These are phyloP conservation scores for Jacaranda mimosifolia DNA, from an alignment of 257 asterid genomes.

Conservation along the genomic window DNA sequence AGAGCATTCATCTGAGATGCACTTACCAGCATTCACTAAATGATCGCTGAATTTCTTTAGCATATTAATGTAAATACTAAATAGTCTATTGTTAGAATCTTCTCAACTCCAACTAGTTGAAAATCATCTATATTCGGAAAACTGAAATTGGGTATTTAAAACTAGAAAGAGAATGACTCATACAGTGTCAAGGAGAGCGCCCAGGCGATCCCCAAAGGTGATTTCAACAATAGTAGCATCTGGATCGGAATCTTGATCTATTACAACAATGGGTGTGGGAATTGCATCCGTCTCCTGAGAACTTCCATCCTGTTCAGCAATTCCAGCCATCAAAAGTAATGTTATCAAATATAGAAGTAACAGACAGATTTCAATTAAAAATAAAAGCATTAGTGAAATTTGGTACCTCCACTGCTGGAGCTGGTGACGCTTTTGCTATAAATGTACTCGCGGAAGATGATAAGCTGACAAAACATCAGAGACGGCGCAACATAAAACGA, in stretches of 20 bases:
- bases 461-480: constrained; percentile 57
- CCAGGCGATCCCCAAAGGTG: constrained; percentile 97
- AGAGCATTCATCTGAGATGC: constrained; percentile 84
- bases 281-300: constrained; percentile 60
- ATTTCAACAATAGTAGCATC: constrained; percentile 92
- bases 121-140: not conserved
- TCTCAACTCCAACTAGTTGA: not conserved
- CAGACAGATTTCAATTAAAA: constrained; percentile 6
- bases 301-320: constrained; percentile 67
- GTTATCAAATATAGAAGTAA: constrained; percentile 13
- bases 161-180: constrained; percentile 24
- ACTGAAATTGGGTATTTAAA: not conserved
- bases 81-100: constrained; percentile 12
- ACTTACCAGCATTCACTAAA: constrained; percentile 41
- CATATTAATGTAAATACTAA: constrained; percentile 17
- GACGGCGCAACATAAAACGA: constrained; percentile 18
- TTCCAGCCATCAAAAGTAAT: constrained; percentile 37
- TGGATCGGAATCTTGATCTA: constrained; percentile 91
- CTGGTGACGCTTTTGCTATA: constrained; percentile 62
- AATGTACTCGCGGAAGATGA: constrained; percentile 52
- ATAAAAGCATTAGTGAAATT: constrained; percentile 27
- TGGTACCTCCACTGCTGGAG: constrained; percentile 83
- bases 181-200: constrained; percentile 96
- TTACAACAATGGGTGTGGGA: constrained; percentile 81
- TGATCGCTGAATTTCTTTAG: constrained; percentile 19